These are phyloP conservation scores for Penicillium sp. DNA, from an alignment of 2,329 filamentous ascomycete species.

Conservation along the genomic window DNA sequence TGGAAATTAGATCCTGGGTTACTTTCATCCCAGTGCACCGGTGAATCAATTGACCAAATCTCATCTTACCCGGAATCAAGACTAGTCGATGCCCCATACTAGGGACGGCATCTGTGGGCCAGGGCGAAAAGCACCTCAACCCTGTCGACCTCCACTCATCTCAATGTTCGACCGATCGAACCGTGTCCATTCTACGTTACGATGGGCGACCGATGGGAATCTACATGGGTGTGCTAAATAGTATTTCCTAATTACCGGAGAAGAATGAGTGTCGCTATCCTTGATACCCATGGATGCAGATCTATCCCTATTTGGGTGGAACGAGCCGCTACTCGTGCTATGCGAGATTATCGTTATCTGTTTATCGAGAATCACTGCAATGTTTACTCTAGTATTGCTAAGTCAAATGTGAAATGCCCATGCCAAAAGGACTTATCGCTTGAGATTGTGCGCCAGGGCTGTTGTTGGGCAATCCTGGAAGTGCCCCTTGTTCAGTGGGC, in stretches of 20 bases:
- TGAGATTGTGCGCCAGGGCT: background rate
- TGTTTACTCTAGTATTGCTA: background rate
- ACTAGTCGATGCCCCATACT: background rate
- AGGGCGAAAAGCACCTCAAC: background rate
- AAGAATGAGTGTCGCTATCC: conserved; percentile 9
- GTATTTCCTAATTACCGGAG: background rate
- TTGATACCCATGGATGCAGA: background rate
- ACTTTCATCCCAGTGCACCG: background rate
- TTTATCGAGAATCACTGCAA: background rate
- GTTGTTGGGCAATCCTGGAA: background rate
- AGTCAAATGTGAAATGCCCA: background rate
- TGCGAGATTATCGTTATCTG: background rate
- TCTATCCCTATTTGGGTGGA: background rate
- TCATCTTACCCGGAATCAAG: background rate
- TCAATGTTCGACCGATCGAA: background rate
- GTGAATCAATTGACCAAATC: background rate
- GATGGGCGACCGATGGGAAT: conserved; percentile 13
- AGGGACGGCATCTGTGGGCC: background rate
- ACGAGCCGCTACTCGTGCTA: background rate
- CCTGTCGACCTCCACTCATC: conserved; percentile 9
- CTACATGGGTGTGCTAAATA: conserved; percentile 1
- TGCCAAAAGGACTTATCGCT: background rate
- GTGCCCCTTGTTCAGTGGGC: background rate
- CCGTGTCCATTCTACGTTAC: conserved; percentile 6
- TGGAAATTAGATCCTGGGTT: background rate